Base-by-base conservation (phyloP, 2,329 filamentous ascomycete genomes). In the Venturiaceae sp. region DNA sequence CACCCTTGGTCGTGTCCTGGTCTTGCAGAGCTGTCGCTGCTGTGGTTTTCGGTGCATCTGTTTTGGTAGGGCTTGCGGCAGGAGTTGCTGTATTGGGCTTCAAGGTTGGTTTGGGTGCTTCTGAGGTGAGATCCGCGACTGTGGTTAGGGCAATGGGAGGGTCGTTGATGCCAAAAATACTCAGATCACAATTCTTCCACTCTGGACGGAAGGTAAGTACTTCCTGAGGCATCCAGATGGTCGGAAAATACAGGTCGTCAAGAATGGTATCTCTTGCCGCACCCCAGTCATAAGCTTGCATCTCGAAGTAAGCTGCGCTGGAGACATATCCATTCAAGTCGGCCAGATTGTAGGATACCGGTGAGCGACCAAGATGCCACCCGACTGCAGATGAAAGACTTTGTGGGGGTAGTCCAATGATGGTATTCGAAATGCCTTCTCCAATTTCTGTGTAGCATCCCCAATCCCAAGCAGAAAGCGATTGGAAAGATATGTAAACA, bases 261-360 rank as follows among this genome's bases (percentile, higher is more conserved):
- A 11, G 34, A 14, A 54, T 54, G 30, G 14, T 54, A 3, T 2
- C 34, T 4, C 34, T 9, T 34, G 52, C 28, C 3, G 16, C 30
- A 16, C 19, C 7, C 52, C 52, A 54, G 52, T 54, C 52, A 13
- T 54, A 54, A 2, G 2, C 32, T 54, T 54, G 52, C 52, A 36
- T 36, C 32, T 5, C 7, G 52, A 54, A 54, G 32, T 23, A 54
- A 14, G 52, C 52, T n/a, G 52, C 52, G n/a, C 32, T 36, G 16
- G 52, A 36, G 52, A 54, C 52, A n/a, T 23, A 54, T 14, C 52
- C 52, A 14, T 54, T 54, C 19, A 54, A 39, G 32, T 54, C 52
- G 28, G 52, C 52, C 32, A 54, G 19, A 13, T 54, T 54, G 19
- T 36, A 54, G 6, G 52, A 36, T 13, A 14, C 32, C 14, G 52